Evolutionary conservation across 345 rosid genomes (phyloP), one percentile per base, ranked within the genome.

Genomic region (Balakata baccata): DNA sequence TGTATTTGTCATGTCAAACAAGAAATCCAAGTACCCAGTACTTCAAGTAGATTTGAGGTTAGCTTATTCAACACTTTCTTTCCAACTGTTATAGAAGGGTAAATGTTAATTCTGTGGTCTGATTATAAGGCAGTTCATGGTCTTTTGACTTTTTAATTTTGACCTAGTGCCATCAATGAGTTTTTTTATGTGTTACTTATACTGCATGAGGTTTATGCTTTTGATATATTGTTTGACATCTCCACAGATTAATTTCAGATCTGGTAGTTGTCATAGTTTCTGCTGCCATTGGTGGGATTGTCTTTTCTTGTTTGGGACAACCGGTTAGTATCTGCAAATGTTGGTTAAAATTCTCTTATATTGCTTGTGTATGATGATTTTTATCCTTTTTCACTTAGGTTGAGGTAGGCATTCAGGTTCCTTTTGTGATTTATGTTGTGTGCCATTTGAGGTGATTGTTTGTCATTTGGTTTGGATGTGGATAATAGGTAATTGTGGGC

Each of bases 1-100:
- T 70, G 94, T 89, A 52, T 96, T 93, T 69, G 98, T 96, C 75
- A 93, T 96, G 97, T 96, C 98, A 37, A 96, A 96, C 85, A 93
- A 89, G 82, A 96, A 96, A 83, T 96, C 99, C 66, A 96, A 96
- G 87, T 96, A 88, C 76, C 98, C 99, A 0, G 78, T 96, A 56
- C 99, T 96, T 78, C 99, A 96, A 89, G 97, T 96, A 56, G 99
- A 96, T 87, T 70, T 93, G 85, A 90, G 99, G 99, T 95, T 78
- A 53, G 73, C 78, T 64, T 23, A 43, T 53, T 10, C 18, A 54
- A 14, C 60, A 60, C 50, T 53, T 64, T 70, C 57, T 57, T 64
- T 49, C 52, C 59, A 22, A 67, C 72, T 74, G 22, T 43, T 71
- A 60, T 59, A 34, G 20, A 7, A 6, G 57, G 52, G 56, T 43